Base-by-base conservation (phyloP, 164 flowering plant species). In the Amborella trichopoda region DNA sequence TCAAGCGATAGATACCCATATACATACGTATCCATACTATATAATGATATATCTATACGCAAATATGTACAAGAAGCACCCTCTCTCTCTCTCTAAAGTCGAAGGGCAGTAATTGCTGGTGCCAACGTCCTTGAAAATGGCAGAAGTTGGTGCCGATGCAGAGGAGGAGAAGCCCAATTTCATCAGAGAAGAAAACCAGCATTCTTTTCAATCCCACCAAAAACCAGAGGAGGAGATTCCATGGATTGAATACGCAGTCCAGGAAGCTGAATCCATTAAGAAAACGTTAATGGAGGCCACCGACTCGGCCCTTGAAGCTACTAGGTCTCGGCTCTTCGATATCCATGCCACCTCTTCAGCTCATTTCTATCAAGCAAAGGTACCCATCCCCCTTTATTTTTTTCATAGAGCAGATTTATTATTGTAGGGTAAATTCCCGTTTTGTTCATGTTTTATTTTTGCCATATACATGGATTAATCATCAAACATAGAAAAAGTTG, bases 221-320 rank as follows among this genome's bases (percentile, higher is more conserved):
- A n/a, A n/a, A n/a, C n/a, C n/a, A n/a, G 46, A 54, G 24, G 49
- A 62, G 39, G 45, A 36, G 42, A 36, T 21, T 27, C 74, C 77
- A 24, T 85, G 91, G 94, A 58, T 76, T 53, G 86, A 85, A 8
- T 63, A 75, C 63, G 88, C 81, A 0, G 66, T 73, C 23, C 67
- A 77, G 8, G 88, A 81, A 52, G 86, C 81, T 32, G 60, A 50
- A 52, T 28, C 73, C 12, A 52, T 67, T 27, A 70, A 76, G 48
- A 63, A 64, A 52, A 65, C 63, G 32, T 6, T 69, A 23, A 48
- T 73, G 50, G 70, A 70, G 25, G 32, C 77, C 18, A 22, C 76
- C 38, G 81, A 80, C 43, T 69, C 71, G 14, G 59, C 83, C 40
- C 39, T 69, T 34, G 48, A 50, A 20, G 54, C 50, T 23, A 68